A percentile compares a stretch with the other conserved stretches of the same genome.
Conservation (phyloP, 2,329 filamentous ascomycete genomes). For the Ceratocystis destructans region DNA sequence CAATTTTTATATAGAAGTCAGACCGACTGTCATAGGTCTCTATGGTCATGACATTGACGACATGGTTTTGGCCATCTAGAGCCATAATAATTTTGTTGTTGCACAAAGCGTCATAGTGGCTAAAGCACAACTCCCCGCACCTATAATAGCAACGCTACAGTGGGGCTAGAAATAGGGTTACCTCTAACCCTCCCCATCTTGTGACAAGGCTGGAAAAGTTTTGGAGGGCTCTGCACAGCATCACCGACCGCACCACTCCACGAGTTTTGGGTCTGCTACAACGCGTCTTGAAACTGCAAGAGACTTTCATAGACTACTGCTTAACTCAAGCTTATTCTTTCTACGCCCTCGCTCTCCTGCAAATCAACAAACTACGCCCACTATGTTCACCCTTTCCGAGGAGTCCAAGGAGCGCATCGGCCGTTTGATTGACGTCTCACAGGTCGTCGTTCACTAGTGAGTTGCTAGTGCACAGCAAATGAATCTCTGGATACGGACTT, state of each 20-base stretch:
- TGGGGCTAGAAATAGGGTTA: neutral
- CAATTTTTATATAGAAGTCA: neutral
- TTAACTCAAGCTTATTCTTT: neutral
- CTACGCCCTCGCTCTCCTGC: neutral
- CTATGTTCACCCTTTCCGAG: constrained; percentile 65
- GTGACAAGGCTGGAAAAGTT: constrained; percentile 19
- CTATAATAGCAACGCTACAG: neutral
- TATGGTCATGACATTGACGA: neutral
- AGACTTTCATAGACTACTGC: neutral
- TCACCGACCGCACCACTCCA: neutral
- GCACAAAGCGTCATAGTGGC: constrained; percentile 13
- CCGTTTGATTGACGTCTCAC: constrained; percentile 87
- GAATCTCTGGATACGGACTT: neutral
- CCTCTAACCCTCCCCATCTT: neutral
- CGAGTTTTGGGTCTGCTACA: neutral
- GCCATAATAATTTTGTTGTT: constrained; percentile 17
- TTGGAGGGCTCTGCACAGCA: constrained; percentile 2
- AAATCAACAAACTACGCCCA: neutral
- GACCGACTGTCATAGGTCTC: neutral
- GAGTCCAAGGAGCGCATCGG: constrained; percentile 99
- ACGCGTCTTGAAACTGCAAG: neutral
- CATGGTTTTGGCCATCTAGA: neutral
- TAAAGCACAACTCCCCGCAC: constrained; percentile 9
- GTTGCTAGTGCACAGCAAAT: constrained; percentile 25
- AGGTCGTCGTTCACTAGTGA: constrained; percentile 92